Evolutionary conservation across 805 yeast genomes (phyloP).

Genomic region (Saturnispora gosingensis): DNA sequence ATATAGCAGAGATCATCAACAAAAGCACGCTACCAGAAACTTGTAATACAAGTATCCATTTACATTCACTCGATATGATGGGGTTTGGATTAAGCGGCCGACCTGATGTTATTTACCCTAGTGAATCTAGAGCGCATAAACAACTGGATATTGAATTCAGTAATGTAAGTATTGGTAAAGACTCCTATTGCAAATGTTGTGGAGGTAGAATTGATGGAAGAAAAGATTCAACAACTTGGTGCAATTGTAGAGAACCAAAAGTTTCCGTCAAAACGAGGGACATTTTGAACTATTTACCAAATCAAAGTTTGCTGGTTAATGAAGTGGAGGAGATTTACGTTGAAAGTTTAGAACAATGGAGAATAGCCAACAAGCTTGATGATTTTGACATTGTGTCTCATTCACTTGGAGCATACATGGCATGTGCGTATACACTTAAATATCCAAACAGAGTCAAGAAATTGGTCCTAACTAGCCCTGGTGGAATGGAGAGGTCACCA

Average conservation of each 20-base stretch:
- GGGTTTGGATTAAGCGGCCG: constrained; percentile 50
- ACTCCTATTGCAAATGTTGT: constrained; percentile 8
- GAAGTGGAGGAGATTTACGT: constrained; percentile 48
- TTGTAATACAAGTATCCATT: constrained; percentile 12
- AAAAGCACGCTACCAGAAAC: constrained; percentile 14
- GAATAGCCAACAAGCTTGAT: constrained; percentile 37
- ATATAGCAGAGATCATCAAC: constrained; percentile 35
- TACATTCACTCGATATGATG: constrained; percentile 39
- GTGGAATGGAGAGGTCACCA: constrained; percentile 66
- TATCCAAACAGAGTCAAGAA: constrained; percentile 47
- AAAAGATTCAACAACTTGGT: constrained; percentile 4
- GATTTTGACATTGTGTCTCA: constrained; percentile 63
- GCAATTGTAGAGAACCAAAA: constrained; percentile 4
- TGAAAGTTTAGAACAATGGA: constrained; percentile 58
- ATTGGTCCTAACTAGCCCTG: constrained; percentile 61
- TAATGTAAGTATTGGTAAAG: constrained; percentile 10
- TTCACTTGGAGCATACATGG: constrained; percentile 71
- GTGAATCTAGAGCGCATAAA: constrained; percentile 19
- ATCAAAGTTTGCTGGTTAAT: constrained; percentile 31
- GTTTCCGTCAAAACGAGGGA: constrained; percentile 4
- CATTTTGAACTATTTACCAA: constrained; percentile 19
- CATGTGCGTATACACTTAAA: constrained; percentile 51
- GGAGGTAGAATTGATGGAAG: constrained; percentile 14
- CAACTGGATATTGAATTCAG: constrained; percentile 20
- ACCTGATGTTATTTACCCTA: constrained; percentile 26